These are phyloP conservation scores for Porcisia deanei DNA, from an alignment of 208 protist species.

Conservation along the genomic window DNA sequence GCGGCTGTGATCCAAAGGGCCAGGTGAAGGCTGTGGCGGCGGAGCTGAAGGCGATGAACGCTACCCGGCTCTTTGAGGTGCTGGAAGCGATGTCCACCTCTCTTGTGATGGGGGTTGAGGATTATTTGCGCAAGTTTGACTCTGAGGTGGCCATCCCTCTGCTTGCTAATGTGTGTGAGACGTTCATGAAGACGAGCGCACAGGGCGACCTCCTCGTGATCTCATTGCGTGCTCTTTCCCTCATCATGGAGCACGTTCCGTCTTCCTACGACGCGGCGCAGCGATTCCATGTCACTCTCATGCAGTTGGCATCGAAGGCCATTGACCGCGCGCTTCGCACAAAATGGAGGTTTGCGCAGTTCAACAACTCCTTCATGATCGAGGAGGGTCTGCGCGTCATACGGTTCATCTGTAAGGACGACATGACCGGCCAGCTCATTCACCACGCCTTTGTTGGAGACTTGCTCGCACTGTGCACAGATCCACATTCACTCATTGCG, in stretches of 20 bases:
- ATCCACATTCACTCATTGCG: constrained; percentile 54
- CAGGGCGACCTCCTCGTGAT: constrained; percentile 70
- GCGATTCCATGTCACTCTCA: constrained; percentile 48
- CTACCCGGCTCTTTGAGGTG: constrained; percentile 43
- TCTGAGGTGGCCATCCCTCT: constrained; percentile 44
- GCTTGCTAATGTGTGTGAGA: constrained; percentile 53
- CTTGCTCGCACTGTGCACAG: constrained; percentile 64
- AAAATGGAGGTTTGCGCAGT: constrained; percentile 57
- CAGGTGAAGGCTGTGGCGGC: constrained; percentile 60
- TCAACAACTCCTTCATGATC: constrained; percentile 51
- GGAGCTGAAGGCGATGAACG: constrained; percentile 40
- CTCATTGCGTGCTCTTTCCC: constrained; percentile 65
- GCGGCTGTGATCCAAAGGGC: constrained; percentile 37
- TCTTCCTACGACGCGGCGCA: constrained; percentile 58
- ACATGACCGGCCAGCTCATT: constrained; percentile 58
- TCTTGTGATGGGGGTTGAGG: constrained; percentile 85
- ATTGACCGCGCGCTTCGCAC: constrained; percentile 57
- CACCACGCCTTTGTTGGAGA: constrained; percentile 63
- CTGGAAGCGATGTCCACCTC: constrained; percentile 63
- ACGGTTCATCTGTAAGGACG: constrained; percentile 79
- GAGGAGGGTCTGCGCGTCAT: constrained; percentile 84
- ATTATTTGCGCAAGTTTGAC: constrained; percentile 84
- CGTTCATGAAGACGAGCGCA: constrained; percentile 24
- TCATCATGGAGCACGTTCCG: constrained; percentile 87
- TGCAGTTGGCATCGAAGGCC: constrained; percentile 44